Evolutionary conservation across 208 protist genomes (phyloP), one percentile per base, ranked within the genome.

Genomic region (Histomonas meleagridis): DNA sequence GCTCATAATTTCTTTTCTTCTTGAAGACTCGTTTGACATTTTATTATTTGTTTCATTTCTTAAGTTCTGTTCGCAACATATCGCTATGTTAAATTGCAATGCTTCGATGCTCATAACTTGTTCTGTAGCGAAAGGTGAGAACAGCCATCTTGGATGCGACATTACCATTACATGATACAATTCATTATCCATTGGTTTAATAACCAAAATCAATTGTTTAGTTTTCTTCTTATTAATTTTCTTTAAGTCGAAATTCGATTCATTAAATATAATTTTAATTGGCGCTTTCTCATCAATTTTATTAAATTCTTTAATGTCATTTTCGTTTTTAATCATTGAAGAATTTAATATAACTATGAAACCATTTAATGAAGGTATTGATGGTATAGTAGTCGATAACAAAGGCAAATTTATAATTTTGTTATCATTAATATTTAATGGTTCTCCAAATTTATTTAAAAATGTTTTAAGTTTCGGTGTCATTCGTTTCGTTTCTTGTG

Each of bases 251-350:
- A 86, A 86, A 16, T 55, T 48, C 38, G 76, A 55, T 55, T 86
- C 76, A 46, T 86, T 86, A n/a, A 86, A 86, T n/a, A 86, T 86
- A 35, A 86, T 86, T 55, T 43, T 86, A n/a, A n/a, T n/a, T 55
- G 76, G 26, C 16, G 43, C 23, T 38, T 40, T 86, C 16, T 48
- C 4, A 16, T 43, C 46, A 5, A 86, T 16, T 18, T 86, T 55
- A 65, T 32, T 32, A n/a, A 65, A 32, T 5, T 5, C 23, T n/a
- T 86, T 51, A 18, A 46, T 18, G 10, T 12, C 46, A 38, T 51
- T 55, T 28, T 51, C 46, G 0, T 43, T 23, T 26, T 38, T 55
- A 14, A 40, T 46, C 76, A 86, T 86, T 49, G 76, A 12, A 4
- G 46, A 23, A 0, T 40, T 57, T 0, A 86, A 38, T 18, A 86